Evolutionary conservation across 148 eudicot species (phyloP), one percentile per base, ranked within the genome.

Genomic region (Talinum fruticosum): DNA sequence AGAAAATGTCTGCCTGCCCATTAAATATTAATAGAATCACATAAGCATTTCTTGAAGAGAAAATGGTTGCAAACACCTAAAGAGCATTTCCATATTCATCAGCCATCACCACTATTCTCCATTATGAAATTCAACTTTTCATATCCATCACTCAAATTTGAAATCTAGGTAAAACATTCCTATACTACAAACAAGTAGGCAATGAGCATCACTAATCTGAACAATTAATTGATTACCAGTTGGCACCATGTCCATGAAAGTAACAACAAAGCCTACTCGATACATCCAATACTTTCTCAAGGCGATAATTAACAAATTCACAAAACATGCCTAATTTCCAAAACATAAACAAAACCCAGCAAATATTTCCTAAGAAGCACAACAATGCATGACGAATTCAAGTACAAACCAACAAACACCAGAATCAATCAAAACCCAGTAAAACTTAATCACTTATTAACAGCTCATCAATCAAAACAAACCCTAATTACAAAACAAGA

Each of bases 71-170:
- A 23, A 62, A 10, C 30, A 69, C 44, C 29, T 10, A 69, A 21
- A 19, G 14, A 35, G n/a, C 44, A 21, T 36, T 68, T 36, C 72
- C 6, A n/a, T 34, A 26, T 3, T 35, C 45, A 35, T 44, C 49
- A 38, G 32, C 29, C 45, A 35, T 44, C 49, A 38, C 51, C 29
- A 38, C 29, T 34, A 16, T 21, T 68, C n/a, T 16, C 69, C 38
- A 18, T 30, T 66, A 66, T 66, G 21, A 14, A 66, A 15, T 34
- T 66, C 32, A 1, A 23, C 44, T 28, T 68, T 5, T 10, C 30
- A n/a, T 24, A 68, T 26, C 30, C 29, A 24, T 69, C 24, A 69
- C 72, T 69, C 45, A 68, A 69, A 69, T 69, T 38, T 69, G 32
- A 29, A 69, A 38, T 32, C 29, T 35, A 36, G 47, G 14, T 6